Evolutionary conservation across 306 rosid species (phyloP).

Genomic region (Herpetospermum pedunculosum): DNA sequence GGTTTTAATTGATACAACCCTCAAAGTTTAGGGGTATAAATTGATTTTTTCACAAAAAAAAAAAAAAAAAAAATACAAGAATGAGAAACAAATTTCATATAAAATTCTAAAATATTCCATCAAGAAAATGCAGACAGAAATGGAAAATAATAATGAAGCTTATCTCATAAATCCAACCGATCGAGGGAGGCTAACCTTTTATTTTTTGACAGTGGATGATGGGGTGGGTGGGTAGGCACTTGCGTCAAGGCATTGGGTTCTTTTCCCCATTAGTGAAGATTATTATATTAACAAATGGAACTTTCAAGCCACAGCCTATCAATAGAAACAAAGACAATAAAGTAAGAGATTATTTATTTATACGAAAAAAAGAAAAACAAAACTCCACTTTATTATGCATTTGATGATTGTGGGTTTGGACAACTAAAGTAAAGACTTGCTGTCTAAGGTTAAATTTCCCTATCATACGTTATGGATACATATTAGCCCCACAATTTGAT

Average conservation of each 20-base stretch:
- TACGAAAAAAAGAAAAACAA: not conserved
- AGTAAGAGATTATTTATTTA: not conserved
- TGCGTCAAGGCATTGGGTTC: conserved; percentile 6
- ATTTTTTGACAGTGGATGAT: not conserved
- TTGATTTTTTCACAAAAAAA: no score
- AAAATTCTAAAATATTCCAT: not conserved
- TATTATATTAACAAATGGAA: not conserved
- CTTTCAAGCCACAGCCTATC: not conserved
- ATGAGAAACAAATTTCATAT: not conserved
- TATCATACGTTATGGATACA: conserved; percentile 1
- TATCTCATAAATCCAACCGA: not conserved
- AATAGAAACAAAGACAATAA: not conserved
- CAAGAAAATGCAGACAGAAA: not conserved
- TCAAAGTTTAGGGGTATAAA: no score
- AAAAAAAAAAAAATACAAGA: no score
- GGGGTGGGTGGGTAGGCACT: not conserved
- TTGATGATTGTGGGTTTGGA: not conserved
- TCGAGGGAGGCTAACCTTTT: not conserved
- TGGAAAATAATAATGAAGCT: not conserved
- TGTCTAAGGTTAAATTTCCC: not conserved
- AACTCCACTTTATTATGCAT: not conserved
- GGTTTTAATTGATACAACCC: no score
- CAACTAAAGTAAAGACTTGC: not conserved
- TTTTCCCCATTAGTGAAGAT: not conserved
- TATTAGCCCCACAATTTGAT: not conserved